Base-by-base conservation (phyloP, 2,329 filamentous ascomycete species). In the Clarireedia homoeocarpa region DNA sequence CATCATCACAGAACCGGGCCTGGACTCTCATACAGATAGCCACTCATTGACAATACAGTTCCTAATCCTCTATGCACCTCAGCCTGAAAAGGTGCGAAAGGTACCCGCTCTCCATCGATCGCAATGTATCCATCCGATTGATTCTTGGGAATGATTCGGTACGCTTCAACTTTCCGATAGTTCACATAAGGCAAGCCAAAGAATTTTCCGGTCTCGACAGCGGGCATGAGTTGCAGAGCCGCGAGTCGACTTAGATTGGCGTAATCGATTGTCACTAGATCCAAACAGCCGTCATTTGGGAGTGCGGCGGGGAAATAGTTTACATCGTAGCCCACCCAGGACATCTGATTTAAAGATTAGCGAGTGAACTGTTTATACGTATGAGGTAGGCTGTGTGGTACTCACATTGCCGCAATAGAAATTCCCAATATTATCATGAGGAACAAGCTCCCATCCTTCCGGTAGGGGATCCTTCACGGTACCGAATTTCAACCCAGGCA, bases 381-480 rank as follows among this genome's bases (percentile, higher is more conserved):
- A 5, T 20, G 38, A 9, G 2, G 38, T 24, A 20, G 2, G 20
- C 27, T 15, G 1, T n/a, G 5, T 34, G n/a, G n/a, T 46, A 74
- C 81, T 72, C 65, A 84, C 82, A 69, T 96, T 97, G 58, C 92
- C 92, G 24, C 85, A 87, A 72, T 94, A 96, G 70, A 97, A 95
- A 66, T 88, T 96, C 53, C 90, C 90, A 56, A 96, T 75, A 20
- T 85, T 88, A 60, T 91, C 83, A 59, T 85, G 79, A 0, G 86
- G 81, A 3, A 86, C 73, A 15, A 85, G 74, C 58, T 85, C 77
- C 90, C 92, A 96, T 48, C 81, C 85, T 2, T 79, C 71, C 0
- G 90, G 91, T 0, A 96, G 69, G 10, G 83, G 75, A 63, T 94
- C 88, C 47, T 81, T 80, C 57, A 91, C 74, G 0, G 88, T 91